These are phyloP conservation scores for Heritiera littoralis DNA, from an alignment of 345 rosid species.

Conservation along the genomic window DNA sequence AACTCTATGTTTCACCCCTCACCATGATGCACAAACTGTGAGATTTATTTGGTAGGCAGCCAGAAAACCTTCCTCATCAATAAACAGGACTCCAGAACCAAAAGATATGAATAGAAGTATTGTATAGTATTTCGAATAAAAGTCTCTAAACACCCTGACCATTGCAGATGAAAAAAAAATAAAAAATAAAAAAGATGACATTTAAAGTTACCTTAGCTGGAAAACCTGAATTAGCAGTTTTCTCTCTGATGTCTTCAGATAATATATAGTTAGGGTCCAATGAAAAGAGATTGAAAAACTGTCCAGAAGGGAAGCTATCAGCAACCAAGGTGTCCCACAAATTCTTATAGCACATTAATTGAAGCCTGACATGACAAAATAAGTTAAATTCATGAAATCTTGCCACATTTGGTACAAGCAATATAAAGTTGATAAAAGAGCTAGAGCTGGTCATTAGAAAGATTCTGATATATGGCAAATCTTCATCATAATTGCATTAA, in stretches of 20 bases:
- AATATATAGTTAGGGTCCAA: slow-evolving; percentile 47
- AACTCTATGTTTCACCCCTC: neutral
- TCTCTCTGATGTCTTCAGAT: slow-evolving; percentile 61
- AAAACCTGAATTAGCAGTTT: slow-evolving; percentile 49
- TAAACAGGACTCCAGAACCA: neutral
- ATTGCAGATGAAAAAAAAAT: neutral
- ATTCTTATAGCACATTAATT: slow-evolving; percentile 81
- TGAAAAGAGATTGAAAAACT: slow-evolving; percentile 61
- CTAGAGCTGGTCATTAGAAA: slow-evolving; percentile 4
- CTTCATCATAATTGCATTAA: slow-evolving; percentile 30
- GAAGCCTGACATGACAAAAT: slow-evolving; percentile 53
- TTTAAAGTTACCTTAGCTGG: slow-evolving; percentile 51
- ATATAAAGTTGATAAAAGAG: neutral
- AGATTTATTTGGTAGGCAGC: neutral
- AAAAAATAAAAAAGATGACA: slow-evolving; percentile 4
- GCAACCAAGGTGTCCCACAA: slow-evolving; percentile 71
- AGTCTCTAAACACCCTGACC: neutral
- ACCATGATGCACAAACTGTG: neutral
- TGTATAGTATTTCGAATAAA: neutral
- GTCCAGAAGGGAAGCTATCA: slow-evolving; percentile 44
- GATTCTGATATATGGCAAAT: neutral
- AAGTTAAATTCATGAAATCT: slow-evolving; percentile 2
- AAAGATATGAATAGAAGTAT: neutral
- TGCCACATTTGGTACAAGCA: neutral
- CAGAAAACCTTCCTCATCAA: neutral